phyloP scores from a whole-genome alignment of 2,329 filamentous ascomycete genomes.

The Pyrenophora teres region DNA sequence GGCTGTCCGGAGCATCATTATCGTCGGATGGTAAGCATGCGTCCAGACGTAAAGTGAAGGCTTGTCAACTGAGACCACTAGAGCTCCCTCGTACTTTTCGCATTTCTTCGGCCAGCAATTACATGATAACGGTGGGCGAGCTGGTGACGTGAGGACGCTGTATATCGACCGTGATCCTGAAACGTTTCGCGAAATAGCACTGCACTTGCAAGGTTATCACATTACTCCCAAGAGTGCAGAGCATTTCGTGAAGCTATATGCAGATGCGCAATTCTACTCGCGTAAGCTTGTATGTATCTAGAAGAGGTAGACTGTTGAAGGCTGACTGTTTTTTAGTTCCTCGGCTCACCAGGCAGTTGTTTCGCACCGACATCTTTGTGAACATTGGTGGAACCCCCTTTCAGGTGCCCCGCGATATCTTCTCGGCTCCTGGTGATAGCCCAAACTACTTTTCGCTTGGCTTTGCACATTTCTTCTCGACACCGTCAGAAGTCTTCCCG shows the following conservation, averaged over 20 bases:
- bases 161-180: constrained; percentile 93
- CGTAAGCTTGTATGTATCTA: constrained; percentile 56
- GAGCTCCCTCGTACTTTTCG: constrained; percentile 95
- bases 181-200: constrained; percentile 86
- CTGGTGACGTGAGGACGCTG: constrained; percentile 71
- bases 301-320: constrained; percentile 14
- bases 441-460: constrained; percentile 95
- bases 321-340: constrained; percentile 63
- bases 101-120: constrained; percentile 90
- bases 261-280: constrained; percentile 93
- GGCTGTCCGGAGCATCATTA: constrained; percentile 70
- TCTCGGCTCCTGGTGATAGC: constrained; percentile 82
- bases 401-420: constrained; percentile 86
- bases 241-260: constrained; percentile 90
- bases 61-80: constrained; percentile 55
- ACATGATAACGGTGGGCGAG: constrained; percentile 63
- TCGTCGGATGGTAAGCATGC: constrained; percentile 68
- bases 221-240: constrained; percentile 78
- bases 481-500: constrained; percentile 79
- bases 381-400: constrained; percentile 87
- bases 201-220: constrained; percentile 91
- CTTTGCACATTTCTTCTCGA: constrained; percentile 85
- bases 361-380: constrained; percentile 89
- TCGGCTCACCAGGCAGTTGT: constrained; percentile 85
- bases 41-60: neutral